Conservation (phyloP, 2,329 filamentous ascomycete species). For the Colletotrichum sp. region DNA sequence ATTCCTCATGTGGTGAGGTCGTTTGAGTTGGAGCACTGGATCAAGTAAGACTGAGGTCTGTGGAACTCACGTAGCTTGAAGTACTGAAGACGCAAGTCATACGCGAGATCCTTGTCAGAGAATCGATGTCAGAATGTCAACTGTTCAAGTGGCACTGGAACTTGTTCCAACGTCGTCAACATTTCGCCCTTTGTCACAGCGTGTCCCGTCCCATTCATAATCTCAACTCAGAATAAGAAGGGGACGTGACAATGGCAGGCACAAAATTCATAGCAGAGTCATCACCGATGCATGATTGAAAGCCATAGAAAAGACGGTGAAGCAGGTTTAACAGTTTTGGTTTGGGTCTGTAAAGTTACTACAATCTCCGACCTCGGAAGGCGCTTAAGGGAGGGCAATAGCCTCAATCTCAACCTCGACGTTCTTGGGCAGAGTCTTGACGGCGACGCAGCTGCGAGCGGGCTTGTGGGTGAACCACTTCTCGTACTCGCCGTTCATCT, state of each 20-base stretch:
- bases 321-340: neutral
- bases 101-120: neutral
- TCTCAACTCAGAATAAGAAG: neutral
- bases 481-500: conserved; percentile 86
- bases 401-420: conserved; percentile 91
- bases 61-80: neutral
- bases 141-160: no score
- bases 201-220: neutral
- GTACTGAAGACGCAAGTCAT: neutral
- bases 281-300: neutral
- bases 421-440: conserved; percentile 85
- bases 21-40: neutral
- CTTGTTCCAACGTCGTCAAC: neutral
- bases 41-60: neutral
- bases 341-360: neutral
- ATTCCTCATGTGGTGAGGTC: neutral
- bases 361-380: neutral
- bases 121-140: no score
- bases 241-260: neutral
- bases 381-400: conserved; percentile 69
- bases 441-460: conserved; percentile 87
- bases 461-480: conserved; percentile 86
- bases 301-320: neutral
- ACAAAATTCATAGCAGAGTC: neutral
- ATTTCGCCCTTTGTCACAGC: neutral